Percentiles rank a stretch among this genome's conserved stretches.
These are phyloP conservation scores for Agrostemma githago DNA, from an alignment of 148 eudicot genomes.

Conservation along the genomic window DNA sequence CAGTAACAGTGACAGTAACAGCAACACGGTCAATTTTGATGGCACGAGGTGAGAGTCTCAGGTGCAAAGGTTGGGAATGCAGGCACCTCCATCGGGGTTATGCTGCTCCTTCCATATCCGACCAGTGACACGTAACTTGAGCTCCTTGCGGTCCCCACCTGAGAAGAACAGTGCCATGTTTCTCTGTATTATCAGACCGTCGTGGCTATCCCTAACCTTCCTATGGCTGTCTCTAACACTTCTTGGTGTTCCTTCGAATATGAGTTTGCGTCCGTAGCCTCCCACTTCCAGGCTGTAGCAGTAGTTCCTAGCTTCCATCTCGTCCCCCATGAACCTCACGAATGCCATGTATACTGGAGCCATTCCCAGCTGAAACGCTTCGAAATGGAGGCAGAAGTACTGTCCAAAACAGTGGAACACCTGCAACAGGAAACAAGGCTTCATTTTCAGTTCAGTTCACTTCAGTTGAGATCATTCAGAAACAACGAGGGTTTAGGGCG, in stretches of 20 bases:
- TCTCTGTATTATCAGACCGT: slow-evolving; percentile 67
- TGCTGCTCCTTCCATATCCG: slow-evolving; percentile 65
- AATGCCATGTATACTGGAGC: slow-evolving; percentile 92
- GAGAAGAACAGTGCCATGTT: slow-evolving; percentile 73
- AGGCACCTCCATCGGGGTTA: slow-evolving; percentile 55
- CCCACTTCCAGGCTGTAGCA: slow-evolving; percentile 84
- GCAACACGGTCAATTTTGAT: slow-evolving; percentile 6
- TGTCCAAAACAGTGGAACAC: slow-evolving; percentile 85
- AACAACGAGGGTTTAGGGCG: too few relatives aligned
- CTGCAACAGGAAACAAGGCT: slow-evolving; percentile 31
- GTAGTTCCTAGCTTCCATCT: slow-evolving; percentile 68
- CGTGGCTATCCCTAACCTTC: slow-evolving; percentile 80
- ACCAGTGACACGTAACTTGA: slow-evolving; percentile 63
- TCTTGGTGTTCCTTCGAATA: slow-evolving; percentile 75
- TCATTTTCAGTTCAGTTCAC: too few relatives aligned
- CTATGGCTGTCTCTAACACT: slow-evolving; percentile 77
- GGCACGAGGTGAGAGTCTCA: slow-evolving; percentile 20
- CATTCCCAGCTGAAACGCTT: slow-evolving; percentile 85
- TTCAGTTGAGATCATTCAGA: too few relatives aligned
- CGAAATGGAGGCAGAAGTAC: slow-evolving; percentile 84
- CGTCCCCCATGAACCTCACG: slow-evolving; percentile 84
- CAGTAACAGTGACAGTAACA: slow-evolving; percentile 5
- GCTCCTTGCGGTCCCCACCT: slow-evolving; percentile 64
- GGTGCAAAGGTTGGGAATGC: slow-evolving; percentile 56
- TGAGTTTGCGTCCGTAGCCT: slow-evolving; percentile 73